Conservation (phyloP, 75 land plant species). For the Isoetes taiwanensis region DNA sequence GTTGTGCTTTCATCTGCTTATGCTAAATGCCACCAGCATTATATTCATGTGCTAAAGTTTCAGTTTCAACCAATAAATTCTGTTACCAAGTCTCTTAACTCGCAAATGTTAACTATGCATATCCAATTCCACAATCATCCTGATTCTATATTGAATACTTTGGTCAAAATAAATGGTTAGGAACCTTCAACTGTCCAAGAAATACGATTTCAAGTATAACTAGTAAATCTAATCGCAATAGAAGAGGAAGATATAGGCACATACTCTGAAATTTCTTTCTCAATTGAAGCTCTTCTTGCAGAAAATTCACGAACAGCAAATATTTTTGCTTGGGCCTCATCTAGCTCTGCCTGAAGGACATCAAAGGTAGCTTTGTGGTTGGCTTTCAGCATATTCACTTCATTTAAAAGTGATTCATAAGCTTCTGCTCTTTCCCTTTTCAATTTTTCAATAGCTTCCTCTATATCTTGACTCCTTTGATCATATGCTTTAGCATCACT, state of each 20-base stretch:
- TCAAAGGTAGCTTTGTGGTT: conserved; percentile 9
- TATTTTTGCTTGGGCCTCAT: conserved; percentile 19
- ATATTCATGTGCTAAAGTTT: too few species aligned
- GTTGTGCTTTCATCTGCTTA: background rate
- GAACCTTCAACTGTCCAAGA: background rate
- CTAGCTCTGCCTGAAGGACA: conserved; percentile 16
- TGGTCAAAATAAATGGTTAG: background rate
- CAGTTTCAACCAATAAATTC: too few species aligned
- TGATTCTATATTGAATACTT: background rate
- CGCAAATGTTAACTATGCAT: background rate
- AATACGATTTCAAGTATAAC: too few species aligned
- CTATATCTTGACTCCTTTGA: conserved; percentile 2
- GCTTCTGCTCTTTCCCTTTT: conserved; percentile 10
- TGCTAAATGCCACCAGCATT: too few species aligned
- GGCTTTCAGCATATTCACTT: conserved; percentile 7
- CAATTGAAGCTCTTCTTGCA: conserved; percentile 8
- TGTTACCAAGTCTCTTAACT: too few species aligned
- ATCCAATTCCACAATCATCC: background rate
- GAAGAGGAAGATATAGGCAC: background rate
- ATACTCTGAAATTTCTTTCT: conserved; percentile 19
- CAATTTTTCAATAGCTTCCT: conserved; percentile 1
- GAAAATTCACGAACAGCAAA: conserved; percentile 23
- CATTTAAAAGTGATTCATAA: conserved; percentile 6
- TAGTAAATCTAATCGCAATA: background rate
- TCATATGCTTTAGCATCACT: conserved; percentile 17